These are phyloP conservation scores for Clarireedia hainanense DNA, from an alignment of 2,329 filamentous ascomycete genomes.

Conservation along the genomic window DNA sequence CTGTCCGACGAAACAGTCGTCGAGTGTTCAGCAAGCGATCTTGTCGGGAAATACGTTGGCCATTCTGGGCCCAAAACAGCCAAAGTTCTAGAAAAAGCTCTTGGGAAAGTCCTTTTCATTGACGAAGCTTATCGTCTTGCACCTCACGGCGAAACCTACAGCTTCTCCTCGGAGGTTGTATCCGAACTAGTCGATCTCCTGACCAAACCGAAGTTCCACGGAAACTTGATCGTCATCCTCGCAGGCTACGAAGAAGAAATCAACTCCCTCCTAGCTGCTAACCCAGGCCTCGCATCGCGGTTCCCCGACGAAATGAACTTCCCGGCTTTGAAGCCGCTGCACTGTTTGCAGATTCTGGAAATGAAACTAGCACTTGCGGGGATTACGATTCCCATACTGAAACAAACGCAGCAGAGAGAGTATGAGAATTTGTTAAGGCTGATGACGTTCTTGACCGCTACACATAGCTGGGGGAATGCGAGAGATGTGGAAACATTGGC, in stretches of 20 bases:
- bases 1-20: slow-evolving; percentile 50
- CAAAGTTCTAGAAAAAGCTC: background rate
- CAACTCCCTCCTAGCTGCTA: slow-evolving; percentile 40
- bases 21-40: slow-evolving; percentile 57
- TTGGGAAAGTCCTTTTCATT: slow-evolving; percentile 2
- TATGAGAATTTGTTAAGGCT: background rate
- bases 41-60: slow-evolving; percentile 59
- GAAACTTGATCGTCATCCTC: slow-evolving; percentile 44
- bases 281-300: slow-evolving; percentile 44
- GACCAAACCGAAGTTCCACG: slow-evolving; percentile 36
- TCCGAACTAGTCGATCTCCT: slow-evolving; percentile 54
- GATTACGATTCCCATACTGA: slow-evolving; percentile 3
- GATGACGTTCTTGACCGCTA: slow-evolving; percentile 5
- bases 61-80: slow-evolving; percentile 42
- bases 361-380: slow-evolving; percentile 5
- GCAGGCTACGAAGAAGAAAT: slow-evolving; percentile 49
- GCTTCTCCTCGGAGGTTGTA: slow-evolving; percentile 65
- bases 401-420: background rate
- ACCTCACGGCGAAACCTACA: slow-evolving; percentile 48
- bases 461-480: slow-evolving; percentile 16
- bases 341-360: slow-evolving; percentile 13
- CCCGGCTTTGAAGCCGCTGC: background rate
- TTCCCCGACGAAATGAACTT: slow-evolving; percentile 39
- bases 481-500: slow-evolving; percentile 18
- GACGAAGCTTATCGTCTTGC: slow-evolving; percentile 6